Percentiles rank a stretch among this genome's conserved stretches.
These are phyloP conservation scores for Dillenia suffruticosa DNA, from an alignment of 164 flowering plant species.

Conservation along the genomic window DNA sequence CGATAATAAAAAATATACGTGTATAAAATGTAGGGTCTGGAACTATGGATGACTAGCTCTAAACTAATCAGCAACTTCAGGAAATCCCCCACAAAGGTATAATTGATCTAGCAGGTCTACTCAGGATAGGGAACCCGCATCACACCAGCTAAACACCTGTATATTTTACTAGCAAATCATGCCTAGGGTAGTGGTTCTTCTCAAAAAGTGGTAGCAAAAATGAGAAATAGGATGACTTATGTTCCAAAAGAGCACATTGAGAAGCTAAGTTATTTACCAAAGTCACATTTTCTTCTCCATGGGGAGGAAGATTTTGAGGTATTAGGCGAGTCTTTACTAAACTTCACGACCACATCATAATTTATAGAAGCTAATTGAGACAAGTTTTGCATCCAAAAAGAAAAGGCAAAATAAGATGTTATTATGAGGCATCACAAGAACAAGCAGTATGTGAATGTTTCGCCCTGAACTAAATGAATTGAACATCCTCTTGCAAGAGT, in stretches of 20 bases:
- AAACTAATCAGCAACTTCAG: no score
- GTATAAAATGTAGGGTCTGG: no score
- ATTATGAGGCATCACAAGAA: no score
- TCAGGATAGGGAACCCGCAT: not conserved
- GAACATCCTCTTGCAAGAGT: no score
- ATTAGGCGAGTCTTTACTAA: slow-evolving; percentile 44
- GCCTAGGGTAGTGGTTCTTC: not conserved
- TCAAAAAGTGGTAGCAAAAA: slow-evolving; percentile 2
- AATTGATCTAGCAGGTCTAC: not conserved
- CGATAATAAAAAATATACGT: no score
- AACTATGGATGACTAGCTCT: no score
- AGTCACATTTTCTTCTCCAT: slow-evolving; percentile 17
- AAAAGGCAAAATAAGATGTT: slow-evolving; percentile 1
- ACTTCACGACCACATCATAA: slow-evolving; percentile 70
- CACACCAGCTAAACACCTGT: not conserved
- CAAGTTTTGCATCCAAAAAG: slow-evolving; percentile 59
- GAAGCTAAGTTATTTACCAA: not conserved
- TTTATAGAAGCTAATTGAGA: slow-evolving; percentile 98
- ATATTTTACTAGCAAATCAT: not conserved
- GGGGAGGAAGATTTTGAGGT: slow-evolving; percentile 36
- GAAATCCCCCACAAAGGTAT: no score
- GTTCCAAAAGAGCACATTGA: not conserved
- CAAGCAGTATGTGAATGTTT: no score
- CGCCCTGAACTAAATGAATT: no score
- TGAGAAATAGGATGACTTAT: not conserved